Conservation (phyloP, 257 asterid genomes). For the Plectranthus barbatus region DNA sequence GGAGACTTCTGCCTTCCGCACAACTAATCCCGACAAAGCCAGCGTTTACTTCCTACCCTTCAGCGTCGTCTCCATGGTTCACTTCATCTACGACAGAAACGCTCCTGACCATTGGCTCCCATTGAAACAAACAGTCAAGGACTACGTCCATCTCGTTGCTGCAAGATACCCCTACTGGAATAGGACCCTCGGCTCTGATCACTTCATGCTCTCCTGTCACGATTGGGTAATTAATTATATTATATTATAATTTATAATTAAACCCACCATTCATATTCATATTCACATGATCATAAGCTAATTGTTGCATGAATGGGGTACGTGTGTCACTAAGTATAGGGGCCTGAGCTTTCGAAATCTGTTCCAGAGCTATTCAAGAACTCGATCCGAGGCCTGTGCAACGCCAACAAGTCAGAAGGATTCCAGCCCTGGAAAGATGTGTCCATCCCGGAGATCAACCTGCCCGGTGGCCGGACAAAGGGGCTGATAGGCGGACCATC, state of each 20-base stretch:
- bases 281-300: neutral
- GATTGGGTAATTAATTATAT: constrained; percentile 60
- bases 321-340: too few species aligned
- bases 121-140: constrained; percentile 52
- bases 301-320: too few species aligned
- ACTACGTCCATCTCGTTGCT: constrained; percentile 55
- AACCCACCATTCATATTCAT: too few species aligned
- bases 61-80: constrained; percentile 74
- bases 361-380: too few species aligned
- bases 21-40: constrained; percentile 60
- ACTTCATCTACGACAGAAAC: constrained; percentile 44
- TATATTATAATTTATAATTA: too few species aligned
- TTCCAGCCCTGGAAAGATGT: constrained; percentile 63
- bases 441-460: constrained; percentile 71
- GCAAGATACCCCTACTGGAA: constrained; percentile 62
- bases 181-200: constrained; percentile 75
- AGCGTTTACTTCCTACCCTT: constrained; percentile 72
- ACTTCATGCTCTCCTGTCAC: constrained; percentile 91
- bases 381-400: too few species aligned
- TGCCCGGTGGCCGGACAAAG: constrained; percentile 51
- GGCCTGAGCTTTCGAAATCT: too few species aligned
- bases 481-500: constrained; percentile 74
- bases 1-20: constrained; percentile 58
- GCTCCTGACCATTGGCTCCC: constrained; percentile 59
- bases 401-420: constrained; percentile 40